Conservation (phyloP, 176 grass and related monocot genomes). For the Oryza glumipatula region DNA sequence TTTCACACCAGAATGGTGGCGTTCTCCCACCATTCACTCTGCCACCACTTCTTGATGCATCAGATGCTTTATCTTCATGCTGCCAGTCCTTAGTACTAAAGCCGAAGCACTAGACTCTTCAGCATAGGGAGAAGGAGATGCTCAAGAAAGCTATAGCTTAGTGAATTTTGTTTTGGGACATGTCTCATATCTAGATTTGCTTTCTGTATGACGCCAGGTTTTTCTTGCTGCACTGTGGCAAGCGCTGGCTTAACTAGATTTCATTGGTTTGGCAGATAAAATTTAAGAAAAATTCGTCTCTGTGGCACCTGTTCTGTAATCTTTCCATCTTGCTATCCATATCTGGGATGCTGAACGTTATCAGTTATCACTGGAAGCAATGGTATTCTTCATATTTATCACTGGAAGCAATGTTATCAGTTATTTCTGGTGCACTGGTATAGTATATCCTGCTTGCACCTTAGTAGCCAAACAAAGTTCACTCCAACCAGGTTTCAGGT, state of each 20-base stretch:
- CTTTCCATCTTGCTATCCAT: neutral
- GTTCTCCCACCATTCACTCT: constrained; percentile 89
- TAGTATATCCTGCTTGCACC: neutral
- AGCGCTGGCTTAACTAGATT: neutral
- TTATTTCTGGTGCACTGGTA: too few species aligned
- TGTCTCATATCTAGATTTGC: constrained; percentile 5
- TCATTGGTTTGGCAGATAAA: neutral
- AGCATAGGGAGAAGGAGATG: constrained; percentile 16
- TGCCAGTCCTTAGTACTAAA: constrained; percentile 62
- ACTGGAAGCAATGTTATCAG: too few species aligned
- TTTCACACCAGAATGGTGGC: neutral
- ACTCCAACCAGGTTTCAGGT: neutral
- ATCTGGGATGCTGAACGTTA: neutral
- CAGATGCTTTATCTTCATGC: constrained; percentile 74
- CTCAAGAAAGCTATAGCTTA: constrained; percentile 28
- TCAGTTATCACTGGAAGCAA: neutral
- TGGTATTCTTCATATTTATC: too few species aligned
- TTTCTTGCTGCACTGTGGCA: neutral
- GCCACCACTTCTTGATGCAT: constrained; percentile 51
- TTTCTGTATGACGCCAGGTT: neutral
- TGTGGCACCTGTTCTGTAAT: neutral
- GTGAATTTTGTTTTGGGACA: constrained; percentile 43
- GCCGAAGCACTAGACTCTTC: constrained; percentile 44
- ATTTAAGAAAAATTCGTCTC: neutral
- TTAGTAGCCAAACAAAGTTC: too few species aligned